Conservation (phyloP, 345 rosid genomes). For the Pugionium cornutum region DNA sequence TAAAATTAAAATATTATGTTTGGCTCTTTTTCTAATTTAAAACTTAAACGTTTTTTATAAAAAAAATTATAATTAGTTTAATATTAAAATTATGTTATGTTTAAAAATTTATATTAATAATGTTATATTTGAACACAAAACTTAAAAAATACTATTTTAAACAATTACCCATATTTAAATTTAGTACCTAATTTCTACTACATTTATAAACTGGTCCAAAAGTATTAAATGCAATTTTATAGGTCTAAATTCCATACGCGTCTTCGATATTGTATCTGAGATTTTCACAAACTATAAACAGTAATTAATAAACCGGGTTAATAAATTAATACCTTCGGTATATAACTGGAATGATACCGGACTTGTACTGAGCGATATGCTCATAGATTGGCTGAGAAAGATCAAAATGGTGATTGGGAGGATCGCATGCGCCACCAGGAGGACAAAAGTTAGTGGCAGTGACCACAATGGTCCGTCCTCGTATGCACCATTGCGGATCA, state of each 20-base stretch:
- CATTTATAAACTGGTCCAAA: slow-evolving; percentile 35
- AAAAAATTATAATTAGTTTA: no score
- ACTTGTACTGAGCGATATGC: slow-evolving; percentile 62
- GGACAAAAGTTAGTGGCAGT: slow-evolving; percentile 88
- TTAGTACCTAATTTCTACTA: slow-evolving; percentile 24
- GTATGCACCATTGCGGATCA: slow-evolving; percentile 76
- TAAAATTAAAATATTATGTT: no score
- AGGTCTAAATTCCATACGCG: slow-evolving; percentile 15
- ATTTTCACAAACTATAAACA: slow-evolving; percentile 5
- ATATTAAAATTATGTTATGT: no score
- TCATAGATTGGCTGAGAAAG: slow-evolving; percentile 78
- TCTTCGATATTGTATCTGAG: neutral
- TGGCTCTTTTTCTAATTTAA: no score
- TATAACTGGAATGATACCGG: slow-evolving; percentile 71
- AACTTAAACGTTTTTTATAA: no score
- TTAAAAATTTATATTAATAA: no score
- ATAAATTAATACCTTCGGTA: slow-evolving; percentile 58
- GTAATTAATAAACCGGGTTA: neutral
- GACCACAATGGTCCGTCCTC: slow-evolving; percentile 57
- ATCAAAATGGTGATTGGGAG: slow-evolving; percentile 75
- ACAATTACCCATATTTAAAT: no score
- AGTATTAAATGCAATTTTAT: slow-evolving; percentile 26
- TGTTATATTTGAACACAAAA: no score
- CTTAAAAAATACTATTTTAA: no score
- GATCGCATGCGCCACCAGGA: slow-evolving; percentile 86